Evolutionary conservation across 164 flowering plant species (phyloP).

Genomic region (Berberis vulgaris): DNA sequence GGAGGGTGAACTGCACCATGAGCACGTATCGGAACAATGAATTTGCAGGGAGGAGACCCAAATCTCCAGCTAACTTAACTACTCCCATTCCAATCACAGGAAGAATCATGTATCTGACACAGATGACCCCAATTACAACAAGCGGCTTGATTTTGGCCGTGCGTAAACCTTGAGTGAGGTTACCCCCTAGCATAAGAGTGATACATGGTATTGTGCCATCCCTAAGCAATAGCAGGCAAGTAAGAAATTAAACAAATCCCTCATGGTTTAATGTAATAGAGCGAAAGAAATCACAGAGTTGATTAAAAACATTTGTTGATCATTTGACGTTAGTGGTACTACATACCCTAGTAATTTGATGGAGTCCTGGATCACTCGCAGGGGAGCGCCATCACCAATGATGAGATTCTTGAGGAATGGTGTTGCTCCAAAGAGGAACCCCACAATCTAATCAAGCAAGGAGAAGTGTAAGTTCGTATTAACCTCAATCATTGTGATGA

Average conservation of each 20-base stretch:
- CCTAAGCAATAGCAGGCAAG: too few species aligned
- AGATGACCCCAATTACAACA: constrained; percentile 38
- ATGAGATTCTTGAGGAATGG: constrained; percentile 59
- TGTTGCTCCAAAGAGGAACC: constrained; percentile 63
- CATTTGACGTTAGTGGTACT: too few species aligned
- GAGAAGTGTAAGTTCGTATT: not conserved
- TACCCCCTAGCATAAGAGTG: constrained; percentile 90
- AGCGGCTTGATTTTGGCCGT: constrained; percentile 27
- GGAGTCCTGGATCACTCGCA: constrained; percentile 70
- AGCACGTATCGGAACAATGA: constrained; percentile 65
- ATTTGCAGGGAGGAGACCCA: constrained; percentile 61
- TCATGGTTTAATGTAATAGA: too few species aligned
- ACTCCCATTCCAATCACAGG: constrained; percentile 57
- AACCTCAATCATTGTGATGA: too few species aligned
- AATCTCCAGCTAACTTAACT: constrained; percentile 39
- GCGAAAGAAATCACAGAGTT: too few species aligned
- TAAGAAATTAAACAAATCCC: too few species aligned
- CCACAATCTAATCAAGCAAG: constrained; percentile 41
- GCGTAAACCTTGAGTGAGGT: constrained; percentile 86
- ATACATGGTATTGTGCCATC: constrained; percentile 86
- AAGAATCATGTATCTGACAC: constrained; percentile 48
- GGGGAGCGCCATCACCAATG: constrained; percentile 73
- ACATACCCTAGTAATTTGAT: constrained; percentile 72
- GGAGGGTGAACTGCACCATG: constrained; percentile 67
- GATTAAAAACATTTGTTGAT: too few species aligned